Evolutionary conservation across 73 alveolate species (phyloP), one percentile per base, ranked within the genome.

Genomic region (Paramecium primaurelia): DNA sequence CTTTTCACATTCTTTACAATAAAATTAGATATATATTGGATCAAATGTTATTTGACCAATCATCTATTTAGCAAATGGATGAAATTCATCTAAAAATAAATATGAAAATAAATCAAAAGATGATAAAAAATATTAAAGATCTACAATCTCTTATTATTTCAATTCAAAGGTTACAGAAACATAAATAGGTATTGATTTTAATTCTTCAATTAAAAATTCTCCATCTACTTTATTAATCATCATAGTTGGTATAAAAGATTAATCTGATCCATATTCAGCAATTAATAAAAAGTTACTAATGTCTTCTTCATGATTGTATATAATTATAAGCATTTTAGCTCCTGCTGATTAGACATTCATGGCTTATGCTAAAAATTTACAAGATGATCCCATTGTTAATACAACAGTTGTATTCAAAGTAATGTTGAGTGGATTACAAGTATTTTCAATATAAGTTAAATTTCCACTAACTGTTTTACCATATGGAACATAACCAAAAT

Each of bases 331-430:
- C 96, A 95, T 93, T 34, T 91, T 92, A 77, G 92, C 97, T 36
- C 98, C 98, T 3, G 86, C 92, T 77, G 34, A 88, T 95, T 96
- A 95, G 25, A 95, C 98, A 60, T 96, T 92, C 86, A 96, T 86
- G 0, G 94, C 98, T 93, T 96, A 92, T 16, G 85, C 75, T 54
- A 91, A 86, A 85, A 93, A 96, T 32, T 96, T 84, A 58, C 98
- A 96, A 11, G 89, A 93, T 3, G 97, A 95, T 68, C 98, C 92
- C 83, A 92, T 93, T 36, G 85, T 90, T 32, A 95, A 18, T 71
- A 95, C 37, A 83, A 89, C 25, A 59, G 28, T 20, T n/a, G 34
- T 4, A 47, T 89, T 37, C 30, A 45, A 45, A 32, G 84, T 64
- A 12, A 64, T 64, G 30, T 64, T 64, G 12, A 64, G 42, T 32